Conservation (phyloP, 2,329 filamentous ascomycete genomes). For the Xylaria sp. region DNA sequence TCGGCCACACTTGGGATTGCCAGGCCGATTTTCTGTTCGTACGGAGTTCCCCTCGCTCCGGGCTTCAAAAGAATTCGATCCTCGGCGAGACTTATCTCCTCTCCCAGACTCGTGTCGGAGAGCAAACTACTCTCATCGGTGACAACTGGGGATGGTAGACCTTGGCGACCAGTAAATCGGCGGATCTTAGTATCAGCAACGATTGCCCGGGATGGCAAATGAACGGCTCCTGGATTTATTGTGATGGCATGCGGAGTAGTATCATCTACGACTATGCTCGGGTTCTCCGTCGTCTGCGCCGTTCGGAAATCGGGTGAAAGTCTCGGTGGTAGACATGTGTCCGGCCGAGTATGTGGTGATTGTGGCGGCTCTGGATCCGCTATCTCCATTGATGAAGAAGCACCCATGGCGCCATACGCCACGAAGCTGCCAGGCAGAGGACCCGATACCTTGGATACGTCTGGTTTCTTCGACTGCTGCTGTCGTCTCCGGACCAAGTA, state of each 20-base stretch:
- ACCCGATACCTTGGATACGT: conserved; percentile 27
- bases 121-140: conserved; percentile 27
- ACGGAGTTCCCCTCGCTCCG: conserved; percentile 10
- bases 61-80: conserved; percentile 17
- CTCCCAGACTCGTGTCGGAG: conserved; percentile 29
- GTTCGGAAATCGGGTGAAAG: conserved; percentile 16
- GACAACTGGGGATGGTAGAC: conserved; percentile 9
- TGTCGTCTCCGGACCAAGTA: conserved; percentile 25
- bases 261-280: conserved; percentile 12
- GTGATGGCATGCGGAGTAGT: conserved; percentile 22
- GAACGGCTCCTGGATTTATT: conserved; percentile 17
- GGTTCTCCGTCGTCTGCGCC: conserved; percentile 13
- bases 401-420: conserved; percentile 21
- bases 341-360: conserved; percentile 2
- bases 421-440: conserved; percentile 30
- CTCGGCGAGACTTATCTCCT: conserved; percentile 22
- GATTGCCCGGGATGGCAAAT: conserved; percentile 12
- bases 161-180: conserved; percentile 18
- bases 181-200: conserved; percentile 18
- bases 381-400: conserved; percentile 18
- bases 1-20: conserved; percentile 24
- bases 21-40: conserved; percentile 13
- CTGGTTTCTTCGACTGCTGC: conserved; percentile 18
- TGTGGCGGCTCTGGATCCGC: conserved; percentile 18
- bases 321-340: conserved; percentile 1